A percentile compares a stretch with the other conserved stretches of the same genome.
These are phyloP conservation scores for Candida sithepensis DNA, from an alignment of 805 yeast species.

Conservation along the genomic window DNA sequence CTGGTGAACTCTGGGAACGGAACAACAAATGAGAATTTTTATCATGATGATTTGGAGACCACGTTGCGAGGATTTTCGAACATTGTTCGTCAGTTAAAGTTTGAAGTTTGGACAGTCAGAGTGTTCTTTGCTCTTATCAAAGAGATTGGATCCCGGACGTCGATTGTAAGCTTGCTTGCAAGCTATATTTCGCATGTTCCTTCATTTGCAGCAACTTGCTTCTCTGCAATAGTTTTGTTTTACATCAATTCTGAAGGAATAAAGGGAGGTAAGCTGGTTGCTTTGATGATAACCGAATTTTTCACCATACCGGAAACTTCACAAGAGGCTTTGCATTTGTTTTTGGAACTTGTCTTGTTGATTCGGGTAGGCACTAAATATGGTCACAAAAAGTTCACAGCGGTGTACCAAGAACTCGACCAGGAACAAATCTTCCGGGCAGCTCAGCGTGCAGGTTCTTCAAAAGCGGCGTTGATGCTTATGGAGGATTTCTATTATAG, in stretches of 20 bases:
- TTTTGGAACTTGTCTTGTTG: conserved; percentile 31
- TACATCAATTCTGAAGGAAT: conserved; percentile 19
- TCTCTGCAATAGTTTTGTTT: conserved; percentile 28
- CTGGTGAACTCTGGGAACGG: conserved; percentile 29
- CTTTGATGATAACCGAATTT: conserved; percentile 20
- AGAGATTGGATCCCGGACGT: conserved; percentile 29
- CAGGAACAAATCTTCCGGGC: conserved; percentile 26
- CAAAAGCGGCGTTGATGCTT: conserved; percentile 44
- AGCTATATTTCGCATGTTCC: conserved; percentile 30
- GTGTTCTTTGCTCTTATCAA: conserved; percentile 33
- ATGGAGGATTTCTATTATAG: conserved; percentile 39
- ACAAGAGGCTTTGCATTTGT: conserved; percentile 15
- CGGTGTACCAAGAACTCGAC: conserved; percentile 32
- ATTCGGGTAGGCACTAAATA: conserved; percentile 40
- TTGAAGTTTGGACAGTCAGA: conserved; percentile 30
- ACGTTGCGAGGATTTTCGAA: conserved; percentile 16
- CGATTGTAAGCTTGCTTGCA: conserved; percentile 32
- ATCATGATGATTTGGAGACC: conserved; percentile 8
- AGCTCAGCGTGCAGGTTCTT: conserved; percentile 32
- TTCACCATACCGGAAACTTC: conserved; percentile 17
- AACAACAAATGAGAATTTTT: conserved; percentile 7
- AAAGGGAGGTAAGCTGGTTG: conserved; percentile 17
- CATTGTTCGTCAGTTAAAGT: conserved; percentile 8
- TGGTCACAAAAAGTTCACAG: conserved; percentile 25
- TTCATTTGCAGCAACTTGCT: conserved; percentile 23